Base-by-base conservation (phyloP, 1,284 basidiomycete species). In the Moesziomyces antarcticus region DNA sequence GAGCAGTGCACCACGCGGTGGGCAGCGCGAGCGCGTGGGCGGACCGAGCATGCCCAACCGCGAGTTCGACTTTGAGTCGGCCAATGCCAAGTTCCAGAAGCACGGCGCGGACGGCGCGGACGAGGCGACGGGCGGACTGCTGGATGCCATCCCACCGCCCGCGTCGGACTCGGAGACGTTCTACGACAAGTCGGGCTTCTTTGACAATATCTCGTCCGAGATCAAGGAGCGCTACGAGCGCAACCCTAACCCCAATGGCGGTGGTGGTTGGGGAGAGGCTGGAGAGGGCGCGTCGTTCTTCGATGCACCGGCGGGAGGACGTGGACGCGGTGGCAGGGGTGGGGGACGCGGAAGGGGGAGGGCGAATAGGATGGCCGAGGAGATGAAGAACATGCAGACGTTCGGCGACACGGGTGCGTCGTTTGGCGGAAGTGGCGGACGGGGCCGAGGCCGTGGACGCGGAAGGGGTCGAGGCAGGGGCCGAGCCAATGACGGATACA, bases 181-280 rank as follows among this genome's bases (percentile, higher is more conserved):
- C 50, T 84, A 84, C 61, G 79, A 84, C 50, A 84, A 82, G 40
- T 50, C 63, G 6, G 78, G 79, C 27, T 84, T 84, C 72, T 84
- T 84, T 52, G 82, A 84, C 59, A 80, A 81, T 45, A 83, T 84
- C 44, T 77, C 73, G 42, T 67, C 57, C 30, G 82, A 84, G 44
- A 64, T 84, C 44, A 78, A 76, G 62, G 82, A 84, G 45, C 63
- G 81, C 14, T 69, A 81, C 46, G 79, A 81, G 24, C 55, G 75
- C 4, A 44, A 42, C 16, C 48, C 22, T 8, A 27, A 27, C 11
- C 6, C 30, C 2, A 16, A 13, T n/a, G 44, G 14, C 10, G 33
- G 13, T 14, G 14, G n/a, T 20, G 42, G 35, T 41, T 64, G n/a
- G 10, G 42, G n/a, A 27, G 35, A 43, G 24, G 43, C 24, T 22